Base-by-base conservation (phyloP, 306 rosid genomes). In the Begonia fuchsioides region DNA sequence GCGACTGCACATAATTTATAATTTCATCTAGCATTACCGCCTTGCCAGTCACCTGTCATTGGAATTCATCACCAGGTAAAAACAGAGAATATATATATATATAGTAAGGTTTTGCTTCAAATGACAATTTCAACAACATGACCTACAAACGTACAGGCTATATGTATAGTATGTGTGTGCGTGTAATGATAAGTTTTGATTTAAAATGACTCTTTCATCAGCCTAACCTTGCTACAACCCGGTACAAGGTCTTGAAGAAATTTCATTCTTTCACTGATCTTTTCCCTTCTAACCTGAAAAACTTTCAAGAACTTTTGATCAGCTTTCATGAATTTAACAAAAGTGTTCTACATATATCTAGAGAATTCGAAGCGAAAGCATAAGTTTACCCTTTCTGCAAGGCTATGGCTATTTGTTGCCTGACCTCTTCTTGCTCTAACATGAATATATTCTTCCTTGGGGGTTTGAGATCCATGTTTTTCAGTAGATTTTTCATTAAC, bases 331-430 rank as follows among this genome's bases (percentile, higher is more conserved):
- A 35, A 49, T 32, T n/a, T 51, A 38, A 43, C 49, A n/a, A n/a
- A n/a, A n/a, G n/a, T n/a, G n/a, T n/a, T n/a, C n/a, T n/a, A n/a
- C n/a, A n/a, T n/a, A n/a, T n/a, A n/a, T n/a, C n/a, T n/a, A n/a
- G n/a, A n/a, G 39, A 17, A 15, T 40, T 39, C 59, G 18, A 3
- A 12, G 35, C 7, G 35, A 26, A 53, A 20, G 2, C 32, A 20
- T 15, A 53, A 62, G 56, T 50, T 74, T 75, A 90, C 97, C 62
- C 97, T 84, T 64, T 88, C 97, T 52, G 97, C 97, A 64, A 88
- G 97, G 65, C 95, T 88, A 51, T 90, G 97, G 73, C 97, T 90
- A 72, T 84, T 90, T 50, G 97, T 90, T 53, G 97, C 97, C 67
- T 90, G 95, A 70, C 97, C 97, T 54, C 97, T 70, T 49, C 97